Percentiles rank a stretch among this genome's conserved stretches.
Evolutionary conservation across 768 basidiomycete species (phyloP).

Genomic region (Tricholomella constricta): DNA sequence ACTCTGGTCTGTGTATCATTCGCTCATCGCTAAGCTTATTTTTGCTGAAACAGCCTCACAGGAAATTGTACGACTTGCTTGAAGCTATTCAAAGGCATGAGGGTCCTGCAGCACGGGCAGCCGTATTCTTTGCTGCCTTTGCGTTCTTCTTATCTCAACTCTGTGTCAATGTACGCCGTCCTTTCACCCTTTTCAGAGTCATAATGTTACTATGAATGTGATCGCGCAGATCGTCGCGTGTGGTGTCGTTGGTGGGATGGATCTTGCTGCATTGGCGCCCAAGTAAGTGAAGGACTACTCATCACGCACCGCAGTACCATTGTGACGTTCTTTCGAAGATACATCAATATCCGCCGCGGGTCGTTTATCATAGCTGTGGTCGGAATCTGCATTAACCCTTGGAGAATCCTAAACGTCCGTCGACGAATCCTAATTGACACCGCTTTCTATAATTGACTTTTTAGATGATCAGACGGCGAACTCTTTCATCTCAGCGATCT

Average conservation of each 20-base stretch:
- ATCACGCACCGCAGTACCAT: not conserved
- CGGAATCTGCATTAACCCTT: slow-evolving; percentile 32
- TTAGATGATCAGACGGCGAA: slow-evolving; percentile 18
- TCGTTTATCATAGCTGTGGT: slow-evolving; percentile 30
- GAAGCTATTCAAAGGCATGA: slow-evolving; percentile 31
- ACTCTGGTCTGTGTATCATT: slow-evolving; percentile 22
- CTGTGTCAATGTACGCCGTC: slow-evolving; percentile 27
- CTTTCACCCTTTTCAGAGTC: not conserved
- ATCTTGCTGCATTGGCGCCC: slow-evolving; percentile 30
- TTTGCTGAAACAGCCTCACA: slow-evolving; percentile 2
- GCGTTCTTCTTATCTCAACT: slow-evolving; percentile 33
- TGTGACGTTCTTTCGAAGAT: slow-evolving; percentile 15
- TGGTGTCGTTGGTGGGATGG: slow-evolving; percentile 36
- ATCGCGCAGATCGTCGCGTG: slow-evolving; percentile 26
- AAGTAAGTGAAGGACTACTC: not conserved
- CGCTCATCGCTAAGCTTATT: not conserved
- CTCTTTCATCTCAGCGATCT: slow-evolving; percentile 32
- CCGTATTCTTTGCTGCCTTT: slow-evolving; percentile 33
- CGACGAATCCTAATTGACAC: not conserved
- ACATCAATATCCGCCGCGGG: slow-evolving; percentile 31
- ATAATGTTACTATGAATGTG: not conserved
- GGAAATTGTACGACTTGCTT: slow-evolving; percentile 33
- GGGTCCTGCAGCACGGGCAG: slow-evolving; percentile 28
- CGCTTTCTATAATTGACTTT: not conserved
- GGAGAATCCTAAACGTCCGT: slow-evolving; percentile 31